A percentile compares a stretch with the other conserved stretches of the same genome.
phyloP scores from a whole-genome alignment of 345 rosid species.

The Populus nigra region DNA sequence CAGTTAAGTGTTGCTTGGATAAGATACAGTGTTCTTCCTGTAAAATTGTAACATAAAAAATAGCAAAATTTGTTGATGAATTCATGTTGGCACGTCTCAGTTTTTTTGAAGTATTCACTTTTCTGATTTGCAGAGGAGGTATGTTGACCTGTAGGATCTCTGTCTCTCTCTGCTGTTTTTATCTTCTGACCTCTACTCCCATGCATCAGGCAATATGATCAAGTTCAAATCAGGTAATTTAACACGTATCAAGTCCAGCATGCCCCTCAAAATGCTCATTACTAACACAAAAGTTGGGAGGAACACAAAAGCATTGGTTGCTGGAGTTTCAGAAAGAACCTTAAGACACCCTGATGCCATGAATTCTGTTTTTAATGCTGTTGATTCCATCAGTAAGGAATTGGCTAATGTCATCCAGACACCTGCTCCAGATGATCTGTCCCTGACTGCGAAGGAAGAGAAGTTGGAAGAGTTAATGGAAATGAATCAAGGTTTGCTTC shows the following conservation, averaged over 20 bases:
- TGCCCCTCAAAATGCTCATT: slow-evolving; percentile 77
- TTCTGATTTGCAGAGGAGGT: neutral
- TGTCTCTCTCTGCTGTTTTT: neutral
- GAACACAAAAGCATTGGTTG: slow-evolving; percentile 85
- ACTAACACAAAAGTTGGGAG: slow-evolving; percentile 89
- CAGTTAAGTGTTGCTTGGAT: neutral
- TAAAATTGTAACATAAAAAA: neutral
- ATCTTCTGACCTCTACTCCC: neutral
- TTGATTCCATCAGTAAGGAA: slow-evolving; percentile 76
- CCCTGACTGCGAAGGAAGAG: slow-evolving; percentile 59
- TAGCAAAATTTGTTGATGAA: neutral
- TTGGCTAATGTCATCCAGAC: slow-evolving; percentile 54
- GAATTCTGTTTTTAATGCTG: slow-evolving; percentile 68
- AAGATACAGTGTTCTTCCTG: neutral
- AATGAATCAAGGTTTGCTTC: slow-evolving; percentile 90
- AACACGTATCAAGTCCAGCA: slow-evolving; percentile 51
- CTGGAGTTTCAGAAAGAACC: slow-evolving; percentile 80
- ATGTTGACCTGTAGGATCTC: neutral
- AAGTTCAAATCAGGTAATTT: slow-evolving; percentile 72
- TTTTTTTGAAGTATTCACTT: neutral
- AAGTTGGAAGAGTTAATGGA: slow-evolving; percentile 80
- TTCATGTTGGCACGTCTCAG: neutral
- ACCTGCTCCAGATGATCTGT: slow-evolving; percentile 43
- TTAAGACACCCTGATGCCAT: slow-evolving; percentile 66
- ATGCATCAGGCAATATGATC: slow-evolving; percentile 75